These are phyloP conservation scores for Nidula niveotomentosa DNA, from an alignment of 1,284 basidiomycete genomes.

Conservation along the genomic window DNA sequence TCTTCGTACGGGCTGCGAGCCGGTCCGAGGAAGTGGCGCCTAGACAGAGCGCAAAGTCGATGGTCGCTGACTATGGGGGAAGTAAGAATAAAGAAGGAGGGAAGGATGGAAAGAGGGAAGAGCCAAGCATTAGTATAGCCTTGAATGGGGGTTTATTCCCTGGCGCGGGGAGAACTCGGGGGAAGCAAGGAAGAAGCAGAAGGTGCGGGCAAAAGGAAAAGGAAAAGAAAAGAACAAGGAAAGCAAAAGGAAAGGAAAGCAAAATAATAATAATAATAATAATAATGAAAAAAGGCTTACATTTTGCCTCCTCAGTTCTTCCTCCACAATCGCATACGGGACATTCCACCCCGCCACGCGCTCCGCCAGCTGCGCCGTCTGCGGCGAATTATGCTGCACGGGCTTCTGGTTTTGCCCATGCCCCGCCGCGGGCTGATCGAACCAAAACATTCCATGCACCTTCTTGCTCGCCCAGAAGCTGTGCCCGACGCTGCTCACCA, in stretches of 20 bases:
- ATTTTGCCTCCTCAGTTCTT: slow-evolving; percentile 94
- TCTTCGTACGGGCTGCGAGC: slow-evolving; percentile 76
- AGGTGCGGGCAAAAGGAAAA: no score
- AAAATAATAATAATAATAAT: background rate
- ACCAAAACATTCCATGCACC: slow-evolving; percentile 77
- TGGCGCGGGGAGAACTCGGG: background rate
- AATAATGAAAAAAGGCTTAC: slow-evolving; percentile 53
- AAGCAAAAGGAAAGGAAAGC: no score
- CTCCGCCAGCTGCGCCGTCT: slow-evolving; percentile 86
- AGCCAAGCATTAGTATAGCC: slow-evolving; percentile 3
- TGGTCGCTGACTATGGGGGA: slow-evolving; percentile 79
- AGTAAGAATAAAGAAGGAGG: background rate
- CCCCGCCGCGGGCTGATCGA: slow-evolving; percentile 46
- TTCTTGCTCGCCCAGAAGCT: slow-evolving; percentile 79
- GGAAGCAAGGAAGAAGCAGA: no score
- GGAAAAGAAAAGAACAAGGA: no score
- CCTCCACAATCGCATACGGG: slow-evolving; percentile 83
- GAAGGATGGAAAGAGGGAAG: background rate
- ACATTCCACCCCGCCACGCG: slow-evolving; percentile 94
- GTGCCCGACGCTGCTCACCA: slow-evolving; percentile 78
- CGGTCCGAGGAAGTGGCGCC: slow-evolving; percentile 86
- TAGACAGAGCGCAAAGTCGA: slow-evolving; percentile 94
- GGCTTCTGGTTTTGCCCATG: slow-evolving; percentile 48
- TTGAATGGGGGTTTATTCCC: slow-evolving; percentile 18
- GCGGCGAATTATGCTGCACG: slow-evolving; percentile 74